Evolutionary conservation across 139 green algal species (phyloP).

Genomic region (Edaphochlamys debaryana): DNA sequence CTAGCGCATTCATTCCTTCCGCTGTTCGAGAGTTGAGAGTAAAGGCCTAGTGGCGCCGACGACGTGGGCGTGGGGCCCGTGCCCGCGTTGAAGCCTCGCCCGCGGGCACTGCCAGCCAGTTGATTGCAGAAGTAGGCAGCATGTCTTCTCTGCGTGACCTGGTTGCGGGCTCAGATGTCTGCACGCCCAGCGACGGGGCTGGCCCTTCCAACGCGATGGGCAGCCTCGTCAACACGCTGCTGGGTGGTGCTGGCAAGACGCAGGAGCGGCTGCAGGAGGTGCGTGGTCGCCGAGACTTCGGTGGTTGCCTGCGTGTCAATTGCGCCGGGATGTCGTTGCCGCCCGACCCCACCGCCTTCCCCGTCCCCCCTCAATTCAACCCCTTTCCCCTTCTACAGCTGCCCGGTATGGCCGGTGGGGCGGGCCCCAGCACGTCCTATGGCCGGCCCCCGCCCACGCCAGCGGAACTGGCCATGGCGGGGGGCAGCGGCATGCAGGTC

Average conservation of each 20-base stretch:
- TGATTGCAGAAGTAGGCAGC: no score
- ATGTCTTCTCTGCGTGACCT: constrained; percentile 77
- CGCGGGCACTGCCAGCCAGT: no score
- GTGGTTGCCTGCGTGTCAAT: no score
- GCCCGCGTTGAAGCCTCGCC: no score
- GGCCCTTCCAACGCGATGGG: constrained; percentile 82
- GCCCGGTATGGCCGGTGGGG: constrained; percentile 17
- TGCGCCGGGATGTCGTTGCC: no score
- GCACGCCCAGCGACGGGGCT: constrained; percentile 68
- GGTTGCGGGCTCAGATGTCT: constrained; percentile 84
- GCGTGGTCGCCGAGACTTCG: no score
- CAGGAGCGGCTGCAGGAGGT: constrained; percentile 78
- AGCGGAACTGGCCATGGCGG: constrained; percentile 29
- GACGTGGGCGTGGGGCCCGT: no score
- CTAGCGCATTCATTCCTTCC: no score
- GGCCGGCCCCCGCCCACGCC: not conserved
- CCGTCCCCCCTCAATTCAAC: no score
- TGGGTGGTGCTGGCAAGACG: constrained; percentile 77
- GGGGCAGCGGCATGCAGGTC: constrained; percentile 4
- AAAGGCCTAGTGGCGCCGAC: no score
- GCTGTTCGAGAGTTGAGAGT: no score
- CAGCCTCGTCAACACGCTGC: constrained; percentile 80
- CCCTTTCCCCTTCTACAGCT: constrained; percentile 30
- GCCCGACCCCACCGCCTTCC: no score
- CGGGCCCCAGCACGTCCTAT: constrained; percentile 24